Evolutionary conservation across 495 filamentous ascomycete genomes (phyloP).

Genomic region (Baudoinia panamericana): DNA sequence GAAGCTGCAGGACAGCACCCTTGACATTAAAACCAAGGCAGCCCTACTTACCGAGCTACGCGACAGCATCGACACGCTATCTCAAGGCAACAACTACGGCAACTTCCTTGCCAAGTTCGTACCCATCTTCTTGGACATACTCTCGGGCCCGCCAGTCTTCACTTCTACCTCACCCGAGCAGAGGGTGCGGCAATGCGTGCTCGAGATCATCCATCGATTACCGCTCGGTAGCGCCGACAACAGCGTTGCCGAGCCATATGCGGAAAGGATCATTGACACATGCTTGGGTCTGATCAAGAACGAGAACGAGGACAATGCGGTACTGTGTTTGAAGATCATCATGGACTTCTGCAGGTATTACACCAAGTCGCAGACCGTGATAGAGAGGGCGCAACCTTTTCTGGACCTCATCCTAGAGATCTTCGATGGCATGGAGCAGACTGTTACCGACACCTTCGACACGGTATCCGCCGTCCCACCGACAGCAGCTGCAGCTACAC

Average conservation of each 20-base stretch:
- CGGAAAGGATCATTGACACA: conserved; percentile 70
- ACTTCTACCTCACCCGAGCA: conserved; percentile 77
- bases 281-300: conserved; percentile 74
- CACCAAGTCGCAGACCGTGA: conserved; percentile 53
- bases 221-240: conserved; percentile 53
- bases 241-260: conserved; percentile 79
- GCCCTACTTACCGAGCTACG: conserved; percentile 67
- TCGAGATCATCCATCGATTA: conserved; percentile 88
- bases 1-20: conserved; percentile 27
- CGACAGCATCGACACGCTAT: conserved; percentile 68
- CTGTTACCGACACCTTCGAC: conserved; percentile 88
- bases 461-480: conserved; percentile 43
- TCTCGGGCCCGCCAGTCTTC: conserved; percentile 82
- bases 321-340: conserved; percentile 92
- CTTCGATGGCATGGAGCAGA: conserved; percentile 85
- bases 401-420: conserved; percentile 86
- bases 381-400: conserved; percentile 71
- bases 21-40: conserved; percentile 64
- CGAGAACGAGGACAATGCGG: conserved; percentile 97
- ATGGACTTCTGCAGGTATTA: conserved; percentile 94
- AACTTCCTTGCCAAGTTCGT: conserved; percentile 73
- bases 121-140: conserved; percentile 74
- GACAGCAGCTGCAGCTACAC: conserved; percentile 50
- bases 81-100: conserved; percentile 50
- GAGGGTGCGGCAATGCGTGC: conserved; percentile 74